Evolutionary conservation across 225 moss, liverwort and hornwort species (phyloP).

Genomic region (Pseudisothecium myosuroides): DNA sequence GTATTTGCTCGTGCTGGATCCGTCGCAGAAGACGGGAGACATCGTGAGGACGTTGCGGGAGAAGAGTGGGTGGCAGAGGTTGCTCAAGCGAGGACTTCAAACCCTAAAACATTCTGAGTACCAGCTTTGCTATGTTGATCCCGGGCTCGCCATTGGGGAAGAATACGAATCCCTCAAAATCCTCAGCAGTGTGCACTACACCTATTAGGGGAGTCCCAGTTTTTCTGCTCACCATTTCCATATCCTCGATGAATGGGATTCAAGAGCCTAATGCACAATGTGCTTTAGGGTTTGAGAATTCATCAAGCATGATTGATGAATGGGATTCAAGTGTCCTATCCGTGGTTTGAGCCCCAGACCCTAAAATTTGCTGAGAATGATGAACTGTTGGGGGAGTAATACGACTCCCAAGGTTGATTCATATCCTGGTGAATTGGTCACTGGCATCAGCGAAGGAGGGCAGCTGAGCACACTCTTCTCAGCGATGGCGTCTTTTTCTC

Average conservation of each 20-base stretch:
- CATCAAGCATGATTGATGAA: not conserved
- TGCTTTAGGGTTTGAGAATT: not conserved
- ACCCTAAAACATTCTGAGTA: slow-evolving; percentile 60
- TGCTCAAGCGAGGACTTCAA: slow-evolving; percentile 45
- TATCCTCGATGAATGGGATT: not conserved
- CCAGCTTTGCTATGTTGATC: slow-evolving; percentile 72
- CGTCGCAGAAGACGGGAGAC: slow-evolving; percentile 53
- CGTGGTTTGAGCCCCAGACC: not conserved
- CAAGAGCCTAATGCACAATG: not conserved
- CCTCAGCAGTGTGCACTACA: slow-evolving; percentile 63
- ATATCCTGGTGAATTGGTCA: not conserved
- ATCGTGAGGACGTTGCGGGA: slow-evolving; percentile 38
- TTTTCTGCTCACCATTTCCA: not conserved
- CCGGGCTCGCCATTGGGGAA: slow-evolving; percentile 43
- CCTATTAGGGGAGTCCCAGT: not conserved
- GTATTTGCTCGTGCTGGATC: slow-evolving; percentile 56
- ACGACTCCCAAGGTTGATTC: not conserved
- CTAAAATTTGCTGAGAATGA: not conserved
- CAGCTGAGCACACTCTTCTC: not conserved
- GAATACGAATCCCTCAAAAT: slow-evolving; percentile 62
- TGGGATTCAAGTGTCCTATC: not conserved
- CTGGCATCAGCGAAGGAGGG: not conserved
- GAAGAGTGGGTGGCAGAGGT: slow-evolving; percentile 48
- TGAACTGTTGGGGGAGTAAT: not conserved
- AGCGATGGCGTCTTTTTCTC: not conserved